A percentile compares a stretch with the other conserved stretches of the same genome.
Evolutionary conservation across 805 yeast species (phyloP).

Genomic region (Saccharomycopsis microspora): DNA sequence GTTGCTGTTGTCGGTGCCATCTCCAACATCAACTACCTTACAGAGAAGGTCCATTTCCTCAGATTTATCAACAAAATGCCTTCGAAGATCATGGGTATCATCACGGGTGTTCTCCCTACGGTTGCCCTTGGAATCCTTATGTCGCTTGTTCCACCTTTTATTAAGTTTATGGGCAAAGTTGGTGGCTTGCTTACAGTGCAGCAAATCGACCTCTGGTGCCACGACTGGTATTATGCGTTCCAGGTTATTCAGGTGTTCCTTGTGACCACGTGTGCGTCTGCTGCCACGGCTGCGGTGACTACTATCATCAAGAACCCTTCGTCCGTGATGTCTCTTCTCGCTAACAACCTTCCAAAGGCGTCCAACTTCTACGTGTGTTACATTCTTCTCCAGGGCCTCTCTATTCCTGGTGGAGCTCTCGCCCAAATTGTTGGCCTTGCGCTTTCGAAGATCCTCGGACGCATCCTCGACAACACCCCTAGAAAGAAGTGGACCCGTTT

Average conservation of each 20-base stretch:
- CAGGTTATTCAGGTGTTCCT: slow-evolving; percentile 84
- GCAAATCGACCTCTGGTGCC: slow-evolving; percentile 70
- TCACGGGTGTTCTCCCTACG: slow-evolving; percentile 83
- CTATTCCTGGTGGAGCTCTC: slow-evolving; percentile 64
- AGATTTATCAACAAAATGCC: slow-evolving; percentile 72
- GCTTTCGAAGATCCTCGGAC: slow-evolving; percentile 59
- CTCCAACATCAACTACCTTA: slow-evolving; percentile 73
- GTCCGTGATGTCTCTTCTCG: slow-evolving; percentile 62
- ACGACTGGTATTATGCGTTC: slow-evolving; percentile 82
- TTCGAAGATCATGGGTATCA: slow-evolving; percentile 55
- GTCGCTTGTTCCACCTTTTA: slow-evolving; percentile 78
- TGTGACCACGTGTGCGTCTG: slow-evolving; percentile 73
- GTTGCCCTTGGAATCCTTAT: slow-evolving; percentile 70
- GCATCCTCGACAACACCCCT: slow-evolving; percentile 74
- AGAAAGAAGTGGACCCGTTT: slow-evolving; percentile 82
- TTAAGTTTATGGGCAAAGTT: slow-evolving; percentile 63
- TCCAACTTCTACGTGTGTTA: slow-evolving; percentile 84
- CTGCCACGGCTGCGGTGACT: slow-evolving; percentile 69
- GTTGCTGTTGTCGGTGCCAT: slow-evolving; percentile 95
- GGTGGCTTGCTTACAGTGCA: slow-evolving; percentile 66
- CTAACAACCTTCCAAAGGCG: slow-evolving; percentile 75
- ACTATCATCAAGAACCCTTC: slow-evolving; percentile 55
- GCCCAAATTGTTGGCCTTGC: slow-evolving; percentile 67
- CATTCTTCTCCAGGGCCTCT: slow-evolving; percentile 70
- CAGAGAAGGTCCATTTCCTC: slow-evolving; percentile 61